A percentile compares a stretch with the other conserved stretches of the same genome.
phyloP scores from a whole-genome alignment of 345 rosid species.

The Salix brachista region DNA sequence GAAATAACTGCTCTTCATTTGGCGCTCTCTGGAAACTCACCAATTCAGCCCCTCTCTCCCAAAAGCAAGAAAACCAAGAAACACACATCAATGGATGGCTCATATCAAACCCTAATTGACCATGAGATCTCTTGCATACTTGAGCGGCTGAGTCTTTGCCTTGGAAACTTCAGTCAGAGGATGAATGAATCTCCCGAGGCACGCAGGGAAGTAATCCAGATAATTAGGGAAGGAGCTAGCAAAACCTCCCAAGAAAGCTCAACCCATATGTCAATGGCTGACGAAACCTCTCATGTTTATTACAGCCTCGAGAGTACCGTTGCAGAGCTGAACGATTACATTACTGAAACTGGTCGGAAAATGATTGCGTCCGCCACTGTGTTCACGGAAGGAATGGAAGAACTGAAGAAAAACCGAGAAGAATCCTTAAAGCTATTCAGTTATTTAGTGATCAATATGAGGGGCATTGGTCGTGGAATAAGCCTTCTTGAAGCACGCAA shows the following conservation, averaged over 20 bases:
- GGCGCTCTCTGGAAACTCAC: not conserved
- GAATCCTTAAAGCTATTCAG: not conserved
- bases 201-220: not conserved
- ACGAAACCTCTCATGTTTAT: not conserved
- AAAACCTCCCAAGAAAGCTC: not conserved
- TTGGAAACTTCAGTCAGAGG: not conserved
- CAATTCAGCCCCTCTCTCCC: not conserved
- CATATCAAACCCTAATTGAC: not conserved
- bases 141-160: not conserved
- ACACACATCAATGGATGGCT: not conserved
- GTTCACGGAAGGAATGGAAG: not conserved
- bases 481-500: not conserved
- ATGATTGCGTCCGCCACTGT: not conserved
- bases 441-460: not conserved
- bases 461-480: not conserved
- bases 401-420: not conserved
- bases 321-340: not conserved
- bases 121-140: not conserved
- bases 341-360: not conserved
- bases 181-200: not conserved
- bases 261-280: not conserved
- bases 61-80: not conserved
- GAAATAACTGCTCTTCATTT: not conserved
- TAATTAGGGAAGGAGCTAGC: not conserved
- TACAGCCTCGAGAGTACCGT: not conserved